Percentiles rank a stretch among this genome's conserved stretches.
Evolutionary conservation across 1,284 basidiomycete species (phyloP).

Genomic region (Ceratobasidium sp.): DNA sequence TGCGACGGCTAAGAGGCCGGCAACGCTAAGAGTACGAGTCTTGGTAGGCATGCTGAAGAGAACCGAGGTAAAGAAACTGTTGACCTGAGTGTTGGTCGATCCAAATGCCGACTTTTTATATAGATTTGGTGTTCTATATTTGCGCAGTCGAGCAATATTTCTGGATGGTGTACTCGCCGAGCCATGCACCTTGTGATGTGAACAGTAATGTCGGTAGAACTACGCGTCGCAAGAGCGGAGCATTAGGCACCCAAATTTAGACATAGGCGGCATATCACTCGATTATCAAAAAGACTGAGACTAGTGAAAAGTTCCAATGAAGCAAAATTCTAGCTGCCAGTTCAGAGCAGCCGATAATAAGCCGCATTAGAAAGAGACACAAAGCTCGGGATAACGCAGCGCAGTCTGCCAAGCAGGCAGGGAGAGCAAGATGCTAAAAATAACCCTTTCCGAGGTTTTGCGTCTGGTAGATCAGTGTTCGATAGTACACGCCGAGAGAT

Average conservation of each 20-base stretch:
- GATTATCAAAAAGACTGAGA: neutral
- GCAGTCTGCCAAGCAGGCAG: neutral
- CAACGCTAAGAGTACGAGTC: constrained; percentile 2
- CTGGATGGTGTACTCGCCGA: neutral
- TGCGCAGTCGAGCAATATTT: neutral
- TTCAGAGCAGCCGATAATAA: constrained; percentile 6
- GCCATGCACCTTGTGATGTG: constrained; percentile 11
- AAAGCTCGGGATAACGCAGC: constrained; percentile 6
- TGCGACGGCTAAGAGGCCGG: constrained; percentile 14
- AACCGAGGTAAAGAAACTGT: neutral
- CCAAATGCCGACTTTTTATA: constrained; percentile 6
- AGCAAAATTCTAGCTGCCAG: neutral
- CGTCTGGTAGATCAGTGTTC: neutral
- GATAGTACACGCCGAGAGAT: neutral
- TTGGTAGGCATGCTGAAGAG: constrained; percentile 4
- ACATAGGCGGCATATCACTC: neutral
- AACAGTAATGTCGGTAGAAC: constrained; percentile 25
- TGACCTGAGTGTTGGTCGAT: constrained; percentile 1
- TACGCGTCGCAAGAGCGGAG: constrained; percentile 3
- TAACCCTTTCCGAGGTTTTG: constrained; percentile 30
- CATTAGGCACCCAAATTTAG: neutral
- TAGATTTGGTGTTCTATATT: neutral
- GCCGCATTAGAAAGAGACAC: constrained; percentile 2
- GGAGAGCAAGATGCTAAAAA: constrained; percentile 5
- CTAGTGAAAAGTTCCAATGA: neutral